Percentiles rank a stretch among this genome's conserved stretches.
Evolutionary conservation across 2,329 filamentous ascomycete genomes (phyloP).

Genomic region (Capronia epimyces): DNA sequence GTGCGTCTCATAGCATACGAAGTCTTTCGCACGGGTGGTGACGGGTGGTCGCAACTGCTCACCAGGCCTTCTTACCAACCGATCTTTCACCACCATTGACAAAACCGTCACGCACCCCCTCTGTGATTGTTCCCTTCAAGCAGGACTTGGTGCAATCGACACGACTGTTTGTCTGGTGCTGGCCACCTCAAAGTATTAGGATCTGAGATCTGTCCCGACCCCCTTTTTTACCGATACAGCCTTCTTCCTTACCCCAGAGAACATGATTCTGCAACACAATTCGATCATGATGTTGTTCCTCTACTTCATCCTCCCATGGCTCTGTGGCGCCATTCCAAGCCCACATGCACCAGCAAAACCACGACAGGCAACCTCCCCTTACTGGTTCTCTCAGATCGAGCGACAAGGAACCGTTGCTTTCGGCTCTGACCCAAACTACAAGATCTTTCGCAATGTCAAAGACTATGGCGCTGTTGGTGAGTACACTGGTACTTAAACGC

Average conservation of each 20-base stretch:
- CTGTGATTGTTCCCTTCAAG: neutral
- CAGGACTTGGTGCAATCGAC: conserved; percentile 1
- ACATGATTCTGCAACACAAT: neutral
- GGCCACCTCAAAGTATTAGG: conserved; percentile 4
- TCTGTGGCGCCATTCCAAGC: conserved; percentile 11
- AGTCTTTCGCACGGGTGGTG: neutral
- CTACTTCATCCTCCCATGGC: conserved; percentile 15
- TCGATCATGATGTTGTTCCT: conserved; percentile 12
- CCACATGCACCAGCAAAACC: conserved; percentile 4
- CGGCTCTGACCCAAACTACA: conserved; percentile 47
- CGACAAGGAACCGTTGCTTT: conserved; percentile 66
- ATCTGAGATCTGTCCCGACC: neutral
- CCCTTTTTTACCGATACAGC: neutral
- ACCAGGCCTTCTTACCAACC: neutral
- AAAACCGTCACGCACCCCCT: neutral
- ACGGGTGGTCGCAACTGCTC: conserved; percentile 2
- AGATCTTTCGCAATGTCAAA: conserved; percentile 71
- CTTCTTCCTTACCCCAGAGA: neutral
- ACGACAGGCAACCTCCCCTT: conserved; percentile 36
- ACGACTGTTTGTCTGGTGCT: conserved; percentile 9
- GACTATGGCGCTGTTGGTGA: conserved; percentile 69
- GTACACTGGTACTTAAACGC: conserved; percentile 7
- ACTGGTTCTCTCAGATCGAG: conserved; percentile 67
- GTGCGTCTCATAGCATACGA: neutral
- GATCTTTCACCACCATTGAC: neutral